Evolutionary conservation across 2,329 filamentous ascomycete genomes (phyloP).

Genomic region (Colletotrichum tofieldiae): DNA sequence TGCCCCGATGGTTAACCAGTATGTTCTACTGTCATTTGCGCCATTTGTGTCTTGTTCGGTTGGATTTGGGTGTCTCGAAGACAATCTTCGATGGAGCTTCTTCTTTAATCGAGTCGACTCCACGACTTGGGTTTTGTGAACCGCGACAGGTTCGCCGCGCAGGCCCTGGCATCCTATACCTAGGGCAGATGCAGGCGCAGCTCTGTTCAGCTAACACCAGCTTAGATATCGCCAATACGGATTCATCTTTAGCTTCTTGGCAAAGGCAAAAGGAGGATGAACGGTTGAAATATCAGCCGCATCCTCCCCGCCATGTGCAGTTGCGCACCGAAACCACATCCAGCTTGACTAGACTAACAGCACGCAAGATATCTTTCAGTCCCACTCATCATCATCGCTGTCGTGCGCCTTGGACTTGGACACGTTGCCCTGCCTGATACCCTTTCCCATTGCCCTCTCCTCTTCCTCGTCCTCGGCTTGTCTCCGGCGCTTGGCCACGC

Average conservation of each 20-base stretch:
- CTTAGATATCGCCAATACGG: background rate
- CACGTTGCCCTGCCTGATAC: constrained; percentile 67
- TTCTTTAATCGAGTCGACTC: background rate
- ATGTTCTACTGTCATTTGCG: background rate
- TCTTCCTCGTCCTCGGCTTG: constrained; percentile 74
- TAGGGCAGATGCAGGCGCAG: background rate
- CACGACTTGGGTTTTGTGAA: background rate
- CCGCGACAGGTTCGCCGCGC: background rate
- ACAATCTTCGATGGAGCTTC: too few relatives aligned
- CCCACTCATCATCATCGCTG: constrained; percentile 74
- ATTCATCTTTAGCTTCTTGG: background rate
- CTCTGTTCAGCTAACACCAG: background rate
- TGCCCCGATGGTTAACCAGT: background rate
- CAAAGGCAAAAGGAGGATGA: too few relatives aligned
- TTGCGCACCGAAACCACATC: background rate
- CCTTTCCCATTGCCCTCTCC: constrained; percentile 66
- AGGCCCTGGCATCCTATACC: background rate
- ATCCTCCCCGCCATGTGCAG: background rate
- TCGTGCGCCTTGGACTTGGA: constrained; percentile 59
- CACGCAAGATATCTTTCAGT: constrained; percentile 57
- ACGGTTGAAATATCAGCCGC: background rate
- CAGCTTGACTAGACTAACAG: background rate
- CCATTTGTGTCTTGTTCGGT: background rate
- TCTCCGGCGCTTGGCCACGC: constrained; percentile 76
- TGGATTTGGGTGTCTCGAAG: background rate